Base-by-base conservation (phyloP, 805 yeast species). In the Nakazawaea sp. region DNA sequence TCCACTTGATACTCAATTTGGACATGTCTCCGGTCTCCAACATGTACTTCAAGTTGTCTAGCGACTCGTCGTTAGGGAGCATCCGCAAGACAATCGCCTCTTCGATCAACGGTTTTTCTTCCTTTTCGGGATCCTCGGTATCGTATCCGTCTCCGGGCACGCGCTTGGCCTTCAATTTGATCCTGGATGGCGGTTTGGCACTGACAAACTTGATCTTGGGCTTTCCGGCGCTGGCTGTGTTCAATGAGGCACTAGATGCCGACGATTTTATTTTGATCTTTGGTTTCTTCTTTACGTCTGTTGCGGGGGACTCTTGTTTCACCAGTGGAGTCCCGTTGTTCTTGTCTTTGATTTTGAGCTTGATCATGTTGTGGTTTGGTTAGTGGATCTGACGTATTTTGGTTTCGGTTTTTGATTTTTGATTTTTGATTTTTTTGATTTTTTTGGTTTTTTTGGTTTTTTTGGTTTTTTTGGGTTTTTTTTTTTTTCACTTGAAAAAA, bases 111-210 rank as follows among this genome's bases (percentile, higher is more conserved):
- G 98, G 97, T 52, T 92, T 97, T 43, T 88, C 96, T 54, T 92
- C 98, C 18, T 86, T 65, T 46, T 90, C 97, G 0, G 96, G 95
- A 15, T 95, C 97, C 50, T 90, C 97, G 2, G 95, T 82, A 53
- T 90, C 98, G 57, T 90, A 90, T 1, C 97, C 97, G 49, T 90
- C 96, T 4, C 96, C 96, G 0, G 95, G 92, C 3, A 81, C 68
- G 48, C 95, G 66, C 1, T 75, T 68, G 1, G 79, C 79, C 43
- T 72, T 75, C 27, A 75, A 65, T 43, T 75, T 56, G 19, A 73
- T 70, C 23, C 68, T 61, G 3, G 78, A 75, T 3, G 66, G 58
- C 19, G 43, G 46, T 18, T 42, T 45, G 9, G 28, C 8, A 16
- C 18, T 28, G 4, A 49, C 41, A 19, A 38, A 29, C 17, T 38